These are phyloP conservation scores for Pleurozium schreberi DNA, from an alignment of 225 moss, liverwort and hornwort species.

Conservation along the genomic window DNA sequence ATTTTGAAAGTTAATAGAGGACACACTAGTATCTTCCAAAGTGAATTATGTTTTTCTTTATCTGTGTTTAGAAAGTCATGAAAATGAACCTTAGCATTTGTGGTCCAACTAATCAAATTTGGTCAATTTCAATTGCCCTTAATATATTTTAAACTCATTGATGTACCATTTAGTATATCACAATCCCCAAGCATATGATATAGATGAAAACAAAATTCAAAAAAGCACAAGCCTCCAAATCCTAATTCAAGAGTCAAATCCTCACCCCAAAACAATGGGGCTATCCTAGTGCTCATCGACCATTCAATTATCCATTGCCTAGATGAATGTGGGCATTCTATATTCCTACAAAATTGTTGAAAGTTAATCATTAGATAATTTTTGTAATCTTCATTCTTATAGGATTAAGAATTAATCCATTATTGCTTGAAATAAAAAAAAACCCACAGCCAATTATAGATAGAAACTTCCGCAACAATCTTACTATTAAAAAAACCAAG, in stretches of 20 bases:
- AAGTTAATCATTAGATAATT: neutral
- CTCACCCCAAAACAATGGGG: neutral
- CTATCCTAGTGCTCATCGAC: neutral
- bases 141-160: neutral
- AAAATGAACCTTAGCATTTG: rapidly evolving
- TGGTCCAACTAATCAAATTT: neutral
- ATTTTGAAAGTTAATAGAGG: neutral
- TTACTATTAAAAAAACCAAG: neutral
- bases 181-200: neutral
- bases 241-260: neutral
- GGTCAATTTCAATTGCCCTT: neutral
- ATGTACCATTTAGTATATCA: neutral
- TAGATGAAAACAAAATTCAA: neutral
- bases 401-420: neutral
- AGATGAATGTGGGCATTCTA: no score
- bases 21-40: neutral
- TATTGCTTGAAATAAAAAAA: neutral
- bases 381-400: no score
- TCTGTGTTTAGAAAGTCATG: rapidly evolving
- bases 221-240: neutral
- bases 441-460: neutral
- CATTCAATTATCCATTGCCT: neutral
- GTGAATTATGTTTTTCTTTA: neutral
- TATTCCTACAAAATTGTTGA: neutral
- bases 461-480: no score